Evolutionary conservation across 345 rosid genomes (phyloP).

Genomic region (Syzygium aromaticum): DNA sequence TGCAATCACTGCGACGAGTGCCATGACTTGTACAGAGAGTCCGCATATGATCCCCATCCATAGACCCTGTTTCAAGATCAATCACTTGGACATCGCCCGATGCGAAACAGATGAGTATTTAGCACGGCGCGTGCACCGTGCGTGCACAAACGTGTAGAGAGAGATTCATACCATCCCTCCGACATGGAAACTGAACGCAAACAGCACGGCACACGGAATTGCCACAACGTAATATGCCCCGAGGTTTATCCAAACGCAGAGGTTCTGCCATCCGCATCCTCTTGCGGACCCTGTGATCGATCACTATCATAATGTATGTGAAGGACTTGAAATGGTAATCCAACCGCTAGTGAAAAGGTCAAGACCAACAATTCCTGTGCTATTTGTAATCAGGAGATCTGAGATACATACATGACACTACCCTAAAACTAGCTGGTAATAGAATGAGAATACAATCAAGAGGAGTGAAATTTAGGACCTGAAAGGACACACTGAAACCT

Average conservation of each 20-base stretch:
- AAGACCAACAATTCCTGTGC: neutral
- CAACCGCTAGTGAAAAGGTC: neutral
- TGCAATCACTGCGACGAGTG: constrained; percentile 25
- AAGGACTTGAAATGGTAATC: neutral
- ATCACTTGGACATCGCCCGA: neutral
- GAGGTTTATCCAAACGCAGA: constrained; percentile 33
- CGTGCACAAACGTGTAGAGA: neutral
- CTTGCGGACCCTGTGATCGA: constrained; percentile 21
- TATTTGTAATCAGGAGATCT: neutral
- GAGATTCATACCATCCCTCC: constrained; percentile 32
- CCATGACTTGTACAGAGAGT: constrained; percentile 23
- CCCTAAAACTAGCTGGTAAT: neutral
- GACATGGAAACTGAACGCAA: constrained; percentile 28
- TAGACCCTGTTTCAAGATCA: constrained; percentile 24
- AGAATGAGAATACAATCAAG: neutral
- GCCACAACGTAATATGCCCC: constrained; percentile 43
- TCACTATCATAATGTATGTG: neutral
- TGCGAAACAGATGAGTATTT: neutral
- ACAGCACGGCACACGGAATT: constrained; percentile 32
- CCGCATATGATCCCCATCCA: constrained; percentile 48
- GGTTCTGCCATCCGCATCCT: constrained; percentile 54
- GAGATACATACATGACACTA: neutral
- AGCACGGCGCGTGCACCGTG: too few species aligned
- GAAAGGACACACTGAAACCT: constrained; percentile 45
- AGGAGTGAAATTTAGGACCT: constrained; percentile 10